Evolutionary conservation across 129 eudicot species (phyloP), one percentile per base, ranked within the genome.

Genomic region (Erigeron canadensis): DNA sequence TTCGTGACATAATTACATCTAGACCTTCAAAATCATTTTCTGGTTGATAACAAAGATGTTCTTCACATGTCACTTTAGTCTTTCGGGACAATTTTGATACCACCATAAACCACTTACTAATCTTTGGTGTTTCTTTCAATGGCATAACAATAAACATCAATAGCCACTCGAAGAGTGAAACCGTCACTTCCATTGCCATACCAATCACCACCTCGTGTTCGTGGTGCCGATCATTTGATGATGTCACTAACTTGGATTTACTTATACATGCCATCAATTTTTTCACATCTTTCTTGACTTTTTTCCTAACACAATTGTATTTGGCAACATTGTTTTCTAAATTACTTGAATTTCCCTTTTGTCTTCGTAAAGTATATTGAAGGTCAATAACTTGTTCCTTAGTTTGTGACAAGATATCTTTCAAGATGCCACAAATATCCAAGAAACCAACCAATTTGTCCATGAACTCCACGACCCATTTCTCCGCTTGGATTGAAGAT

Each of bases 51-150:
- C 21, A 41, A 37, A 53, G 64, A 0, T 70, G 77, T n/a, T 43
- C 80, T 72, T 83, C 80, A 47, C 77, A 65, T 22, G 58, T 42
- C 43, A 55, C 65, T 65, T 48, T 62, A 1, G 73, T 76, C 61
- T 59, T 84, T 54, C 54, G 63, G 62, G 81, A 55, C 74, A 78
- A 66, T 51, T 74, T 78, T 11, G 84, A 84, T 43, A 81, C 71
- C 47, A 70, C 34, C 38, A 42, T 22, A 11, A 66, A 63, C 80
- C 84, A 67, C 65, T n/a, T 71, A 50, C 6, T 37, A 12, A 13
- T 8, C 16, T 71, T 76, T 34, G 82, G 73, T 43, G 71, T 77
- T 77, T 57, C 23, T 13, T 81, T 63, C 37, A 62, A 22, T 9
- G 28, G 23, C 44, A 62, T 34, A 1, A 84, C 42, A 58, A 80